These are phyloP conservation scores for Camellia lanceoleosa DNA, from an alignment of 148 eudicot genomes.

Conservation along the genomic window DNA sequence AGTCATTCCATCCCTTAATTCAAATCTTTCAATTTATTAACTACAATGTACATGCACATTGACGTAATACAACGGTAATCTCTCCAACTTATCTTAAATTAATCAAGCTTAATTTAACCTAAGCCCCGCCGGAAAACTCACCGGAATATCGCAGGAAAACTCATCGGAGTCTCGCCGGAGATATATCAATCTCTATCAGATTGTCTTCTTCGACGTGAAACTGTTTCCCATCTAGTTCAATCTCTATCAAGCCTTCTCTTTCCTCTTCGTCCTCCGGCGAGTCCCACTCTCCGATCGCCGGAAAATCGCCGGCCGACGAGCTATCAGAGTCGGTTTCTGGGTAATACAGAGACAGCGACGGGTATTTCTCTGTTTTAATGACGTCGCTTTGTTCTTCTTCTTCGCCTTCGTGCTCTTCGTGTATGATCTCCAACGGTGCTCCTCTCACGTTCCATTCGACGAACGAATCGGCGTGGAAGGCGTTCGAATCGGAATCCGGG, in stretches of 20 bases:
- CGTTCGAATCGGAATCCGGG: not conserved
- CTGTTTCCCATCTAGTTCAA: slow-evolving; percentile 37
- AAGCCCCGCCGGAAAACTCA: not conserved
- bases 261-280: slow-evolving; percentile 44
- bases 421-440: slow-evolving; percentile 72
- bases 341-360: slow-evolving; percentile 53
- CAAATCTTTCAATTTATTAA: too few species aligned
- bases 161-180: slow-evolving; percentile 29
- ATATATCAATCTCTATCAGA: slow-evolving; percentile 74
- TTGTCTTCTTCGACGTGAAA: slow-evolving; percentile 57
- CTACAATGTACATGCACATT: too few species aligned
- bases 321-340: slow-evolving; percentile 55
- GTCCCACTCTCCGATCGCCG: slow-evolving; percentile 26
- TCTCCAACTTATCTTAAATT: too few species aligned
- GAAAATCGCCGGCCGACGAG: slow-evolving; percentile 45
- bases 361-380: slow-evolving; percentile 33
- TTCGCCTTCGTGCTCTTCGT: slow-evolving; percentile 61
- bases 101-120: too few species aligned
- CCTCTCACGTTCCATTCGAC: slow-evolving; percentile 53
- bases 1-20: too few species aligned
- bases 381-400: slow-evolving; percentile 30
- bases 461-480: slow-evolving; percentile 16
- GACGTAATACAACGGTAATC: too few species aligned
- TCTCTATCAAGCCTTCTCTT: slow-evolving; percentile 65
- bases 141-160: slow-evolving; percentile 10